Conservation (phyloP, 176 grass and related monocot species). For the Tillandsia fasciculata region DNA sequence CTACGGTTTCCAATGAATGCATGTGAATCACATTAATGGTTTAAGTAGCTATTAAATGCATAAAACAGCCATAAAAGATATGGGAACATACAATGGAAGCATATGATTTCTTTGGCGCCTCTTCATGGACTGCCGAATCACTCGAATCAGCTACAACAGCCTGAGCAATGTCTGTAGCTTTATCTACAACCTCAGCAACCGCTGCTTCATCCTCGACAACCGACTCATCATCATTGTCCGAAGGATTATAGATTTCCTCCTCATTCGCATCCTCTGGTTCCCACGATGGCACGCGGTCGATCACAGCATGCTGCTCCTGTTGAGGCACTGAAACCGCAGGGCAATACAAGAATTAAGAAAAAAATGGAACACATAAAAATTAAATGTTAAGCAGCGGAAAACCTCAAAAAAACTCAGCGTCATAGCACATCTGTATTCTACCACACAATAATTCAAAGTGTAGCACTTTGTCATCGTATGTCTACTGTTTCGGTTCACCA, state of each 20-base stretch:
- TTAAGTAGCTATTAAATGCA: neutral
- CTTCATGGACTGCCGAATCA: constrained; percentile 24
- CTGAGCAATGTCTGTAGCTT: constrained; percentile 34
- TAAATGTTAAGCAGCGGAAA: no score
- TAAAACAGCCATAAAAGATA: neutral
- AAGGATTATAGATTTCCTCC: constrained; percentile 49
- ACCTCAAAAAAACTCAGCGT: no score
- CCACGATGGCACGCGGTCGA: constrained; percentile 3
- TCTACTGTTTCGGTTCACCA: no score
- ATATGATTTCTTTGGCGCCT: constrained; percentile 71
- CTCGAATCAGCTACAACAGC: constrained; percentile 5
- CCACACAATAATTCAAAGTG: no score
- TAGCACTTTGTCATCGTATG: no score
- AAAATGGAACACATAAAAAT: neutral
- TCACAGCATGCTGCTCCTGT: constrained; percentile 21
- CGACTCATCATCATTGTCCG: constrained; percentile 31
- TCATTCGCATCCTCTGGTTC: constrained; percentile 35
- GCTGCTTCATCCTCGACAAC: constrained; percentile 41
- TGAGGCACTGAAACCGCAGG: constrained; percentile 3
- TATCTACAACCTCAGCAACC: constrained; percentile 45
- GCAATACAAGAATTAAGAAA: neutral
- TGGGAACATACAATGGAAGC: constrained; percentile 77
- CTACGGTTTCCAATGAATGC: neutral
- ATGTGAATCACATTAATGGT: neutral
- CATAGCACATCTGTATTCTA: no score